Conservation (phyloP, 176 grass and related monocot genomes). For the Aegilops speltoides region DNA sequence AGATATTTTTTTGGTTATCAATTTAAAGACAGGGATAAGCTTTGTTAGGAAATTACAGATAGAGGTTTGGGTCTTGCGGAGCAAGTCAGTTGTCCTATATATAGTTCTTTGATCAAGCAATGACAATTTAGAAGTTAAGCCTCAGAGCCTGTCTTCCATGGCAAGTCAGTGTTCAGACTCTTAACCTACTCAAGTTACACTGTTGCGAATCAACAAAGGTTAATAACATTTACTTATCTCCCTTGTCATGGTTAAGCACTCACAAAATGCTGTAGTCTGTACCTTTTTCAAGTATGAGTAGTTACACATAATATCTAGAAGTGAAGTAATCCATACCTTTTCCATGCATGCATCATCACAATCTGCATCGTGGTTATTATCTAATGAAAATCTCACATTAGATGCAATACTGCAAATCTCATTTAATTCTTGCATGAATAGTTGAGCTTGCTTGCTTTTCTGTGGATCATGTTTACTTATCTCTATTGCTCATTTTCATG, state of each 20-base stretch:
- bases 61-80: not conserved
- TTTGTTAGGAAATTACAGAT: not conserved
- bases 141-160: not conserved
- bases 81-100: conserved; percentile 7
- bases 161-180: not conserved
- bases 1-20: not conserved
- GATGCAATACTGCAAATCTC: not conserved
- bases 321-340: not conserved
- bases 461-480: conserved; percentile 28
- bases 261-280: not conserved
- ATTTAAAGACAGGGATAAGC: not conserved
- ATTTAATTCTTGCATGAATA: conserved; percentile 16
- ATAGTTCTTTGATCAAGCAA: conserved; percentile 7
- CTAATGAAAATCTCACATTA: conserved; percentile 5
- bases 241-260: conserved; percentile 3
- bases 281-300: not conserved
- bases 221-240: not conserved
- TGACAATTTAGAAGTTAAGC: not conserved
- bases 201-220: not conserved
- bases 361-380: conserved; percentile 7
- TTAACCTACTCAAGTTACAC: not conserved
- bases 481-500: conserved; percentile 25
- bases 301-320: not conserved
- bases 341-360: not conserved
- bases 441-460: not conserved